Evolutionary conservation across 495 filamentous ascomycete species (phyloP).

Genomic region (Xylaria curta): DNA sequence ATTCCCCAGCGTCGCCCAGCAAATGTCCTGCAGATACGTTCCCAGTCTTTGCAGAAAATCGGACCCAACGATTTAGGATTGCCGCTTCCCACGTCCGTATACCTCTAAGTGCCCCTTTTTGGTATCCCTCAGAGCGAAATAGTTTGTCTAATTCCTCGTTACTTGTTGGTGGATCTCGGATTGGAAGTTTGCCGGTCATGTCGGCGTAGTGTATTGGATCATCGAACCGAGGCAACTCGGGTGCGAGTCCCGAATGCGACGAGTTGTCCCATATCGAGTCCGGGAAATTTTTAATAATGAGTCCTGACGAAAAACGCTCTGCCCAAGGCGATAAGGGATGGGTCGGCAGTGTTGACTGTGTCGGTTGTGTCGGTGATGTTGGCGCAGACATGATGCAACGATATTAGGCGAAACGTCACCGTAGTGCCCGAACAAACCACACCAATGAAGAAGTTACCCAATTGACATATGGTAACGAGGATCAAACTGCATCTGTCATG

Average conservation of each 20-base stretch:
- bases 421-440: background rate
- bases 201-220: constrained; percentile 14
- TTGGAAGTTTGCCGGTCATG: background rate
- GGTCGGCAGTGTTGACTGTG: background rate
- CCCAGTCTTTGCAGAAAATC: background rate
- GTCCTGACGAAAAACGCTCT: background rate
- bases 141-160: background rate
- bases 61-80: constrained; percentile 17
- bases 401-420: background rate
- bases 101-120: background rate
- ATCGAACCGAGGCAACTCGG: constrained; percentile 11
- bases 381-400: background rate
- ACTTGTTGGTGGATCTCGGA: background rate
- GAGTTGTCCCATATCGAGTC: background rate
- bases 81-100: constrained; percentile 6
- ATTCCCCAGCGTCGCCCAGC: background rate
- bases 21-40: constrained; percentile 6
- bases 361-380: background rate
- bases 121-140: background rate
- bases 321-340: constrained; percentile 11
- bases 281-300: background rate
- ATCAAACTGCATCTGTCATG: background rate
- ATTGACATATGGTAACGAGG: background rate
- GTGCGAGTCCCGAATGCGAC: background rate
- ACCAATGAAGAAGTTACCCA: background rate